These are phyloP conservation scores for Ostreobium quekettii DNA, from an alignment of 139 green algal genomes.

Conservation along the genomic window DNA sequence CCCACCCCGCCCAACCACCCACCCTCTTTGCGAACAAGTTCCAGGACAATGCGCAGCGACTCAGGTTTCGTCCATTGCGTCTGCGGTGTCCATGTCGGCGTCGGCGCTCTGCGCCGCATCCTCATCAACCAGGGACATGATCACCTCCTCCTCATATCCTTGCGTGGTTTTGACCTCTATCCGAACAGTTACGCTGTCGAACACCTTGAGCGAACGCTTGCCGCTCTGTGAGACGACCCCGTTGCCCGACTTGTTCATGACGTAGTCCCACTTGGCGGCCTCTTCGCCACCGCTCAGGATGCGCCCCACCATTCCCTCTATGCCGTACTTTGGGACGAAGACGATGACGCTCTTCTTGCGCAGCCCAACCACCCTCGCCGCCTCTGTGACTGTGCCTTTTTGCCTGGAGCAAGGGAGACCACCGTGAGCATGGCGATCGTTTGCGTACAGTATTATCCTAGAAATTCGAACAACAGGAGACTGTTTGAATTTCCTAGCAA, in stretches of 20 bases:
- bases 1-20: background rate
- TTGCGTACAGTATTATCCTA: background rate
- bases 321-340: constrained; percentile 95
- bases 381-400: constrained; percentile 11
- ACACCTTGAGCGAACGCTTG: background rate
- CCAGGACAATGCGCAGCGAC: background rate
- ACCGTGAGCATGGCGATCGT: background rate
- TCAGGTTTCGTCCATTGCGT: background rate
- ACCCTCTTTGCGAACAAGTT: background rate
- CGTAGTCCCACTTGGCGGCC: background rate
- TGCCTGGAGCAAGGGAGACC: background rate
- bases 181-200: background rate
- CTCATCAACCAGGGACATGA: constrained; percentile 8
- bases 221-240: background rate
- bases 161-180: constrained; percentile 12
- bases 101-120: too few relatives aligned
- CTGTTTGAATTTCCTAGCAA: background rate
- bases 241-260: background rate
- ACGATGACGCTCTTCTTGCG: constrained; percentile 80
- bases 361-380: constrained; percentile 8
- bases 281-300: background rate
- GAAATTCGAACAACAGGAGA: background rate
- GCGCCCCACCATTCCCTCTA: constrained; percentile 82
- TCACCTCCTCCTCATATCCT: constrained; percentile 5
- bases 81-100: background rate